Base-by-base conservation (phyloP, 768 basidiomycete genomes). In the Agaricus subrufescens region DNA sequence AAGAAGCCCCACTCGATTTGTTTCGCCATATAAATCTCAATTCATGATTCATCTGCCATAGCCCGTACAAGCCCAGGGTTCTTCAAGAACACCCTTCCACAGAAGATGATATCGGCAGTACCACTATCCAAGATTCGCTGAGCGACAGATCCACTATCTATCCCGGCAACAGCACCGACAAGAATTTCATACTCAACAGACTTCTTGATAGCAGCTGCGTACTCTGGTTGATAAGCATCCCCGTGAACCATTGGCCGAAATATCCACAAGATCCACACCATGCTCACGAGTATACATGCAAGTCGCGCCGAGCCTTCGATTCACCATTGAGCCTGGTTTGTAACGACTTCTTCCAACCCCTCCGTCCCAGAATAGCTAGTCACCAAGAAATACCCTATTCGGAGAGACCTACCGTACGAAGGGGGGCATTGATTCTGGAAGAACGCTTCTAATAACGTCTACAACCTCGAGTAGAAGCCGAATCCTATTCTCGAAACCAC, bases 181-280 rank as follows among this genome's bases (percentile, higher is more conserved):
- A 82, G 65, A 42, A 75, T 56, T 14, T 65, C 63, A n/a, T 71
- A 26, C 57, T 66, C 71, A 63, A 64, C 72, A 68, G 42, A 76
- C 46, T 75, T 67, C 63, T 82, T 80, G 52, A 82, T 80, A 7
- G 75, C 75, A n/a, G 74, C 72, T 0, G 84, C 78, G 56, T 84
- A 81, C 0, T 74, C 80, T 0, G 83, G 80, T 69, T 90, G 84
- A 60, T 78, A 83, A 1, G 74, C 75, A 7, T 67, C 69, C 0
- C 70, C 64, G 61, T 1, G 75, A 65, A 56, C 76, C 71, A 50
- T 77, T 81, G 0, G 77, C 76, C 3, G 84, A 86, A 37, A 89
- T 79, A 61, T 93, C 91, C 46, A 93, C 69, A 37, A 93, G 72
- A 67, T 92, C 91, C 50, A 92, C 79, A 4, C 89, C 89, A 44